Evolutionary conservation across 202 grass and related monocot genomes (phyloP), one percentile per base, ranked within the genome.

Genomic region (Zizania palustris): DNA sequence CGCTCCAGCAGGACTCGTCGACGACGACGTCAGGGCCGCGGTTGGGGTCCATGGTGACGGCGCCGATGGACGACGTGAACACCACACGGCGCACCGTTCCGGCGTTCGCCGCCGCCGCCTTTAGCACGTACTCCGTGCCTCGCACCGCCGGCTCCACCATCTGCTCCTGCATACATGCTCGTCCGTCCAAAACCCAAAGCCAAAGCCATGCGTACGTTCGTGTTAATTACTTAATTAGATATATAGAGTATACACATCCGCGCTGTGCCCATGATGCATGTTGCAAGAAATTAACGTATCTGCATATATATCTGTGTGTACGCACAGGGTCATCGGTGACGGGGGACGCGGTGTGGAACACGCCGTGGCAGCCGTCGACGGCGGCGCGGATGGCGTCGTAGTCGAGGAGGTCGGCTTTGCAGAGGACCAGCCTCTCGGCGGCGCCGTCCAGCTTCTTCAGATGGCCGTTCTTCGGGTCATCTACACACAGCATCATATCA

Each of bases 11-110:
- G 0, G 85, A 87, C 82, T 99, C 96, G 28, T 99, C 87, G 37
- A 99, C 96, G 40, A 99, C 89, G 4, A 90, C 96, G 49, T 99
- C 92, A 0, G 85, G 87, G 12, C 78, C 81, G 7, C 92, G 96
- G 78, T 54, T 89, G 34, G 92, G 96, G 81, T 99, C 77, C 96
- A 96, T 89, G 84, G 96, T 93, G 39, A 99, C 85, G 2, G 96
- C 96, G 60, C 96, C 96, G 72, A 99, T 93, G 15, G 96, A 99
- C 11, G 96, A 99, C 55, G 96, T 99, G 83, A 99, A 99, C 85
- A 99, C 96, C 66, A 99, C 85, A 55, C 96, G 92, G 28, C 83
- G 81, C 46, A 96, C 96, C 18, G 96, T 93, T 63, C 96, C 87
- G 54, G 85, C 78, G 5, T 83, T 81, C 19, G 92, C 83, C 19